phyloP scores from a whole-genome alignment of 1,284 basidiomycete species.

The Cryptococcus jaspeensis region DNA sequence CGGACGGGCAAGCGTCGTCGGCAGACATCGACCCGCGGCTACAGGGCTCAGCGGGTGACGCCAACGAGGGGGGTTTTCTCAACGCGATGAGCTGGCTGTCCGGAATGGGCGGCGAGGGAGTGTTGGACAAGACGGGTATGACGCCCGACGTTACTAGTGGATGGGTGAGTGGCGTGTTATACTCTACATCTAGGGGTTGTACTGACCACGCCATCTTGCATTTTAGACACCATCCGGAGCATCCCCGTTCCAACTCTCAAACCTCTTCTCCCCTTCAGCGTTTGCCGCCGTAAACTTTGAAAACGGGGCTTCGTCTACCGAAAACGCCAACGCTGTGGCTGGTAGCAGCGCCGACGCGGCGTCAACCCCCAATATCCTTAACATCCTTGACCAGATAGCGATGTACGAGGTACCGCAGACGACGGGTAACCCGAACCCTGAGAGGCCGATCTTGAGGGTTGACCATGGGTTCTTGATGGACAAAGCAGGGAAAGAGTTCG shows the following conservation, averaged over 20 bases:
- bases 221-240: conserved; percentile 1
- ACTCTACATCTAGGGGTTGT: background rate
- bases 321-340: conserved; percentile 6
- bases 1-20: background rate
- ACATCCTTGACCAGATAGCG: conserved; percentile 39
- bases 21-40: conserved; percentile 11
- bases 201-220: background rate
- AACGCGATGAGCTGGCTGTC: conserved; percentile 46
- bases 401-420: conserved; percentile 44
- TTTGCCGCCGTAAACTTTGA: conserved; percentile 18
- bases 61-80: conserved; percentile 32
- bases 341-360: too few species aligned
- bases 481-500: conserved; percentile 25
- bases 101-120: conserved; percentile 20
- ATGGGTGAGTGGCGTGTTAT: background rate
- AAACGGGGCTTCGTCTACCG: conserved; percentile 3
- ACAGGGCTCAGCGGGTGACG: background rate
- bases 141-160: background rate
- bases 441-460: conserved; percentile 46
- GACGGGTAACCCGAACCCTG: conserved; percentile 44
- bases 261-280: conserved; percentile 36
- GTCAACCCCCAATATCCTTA: conserved; percentile 23
- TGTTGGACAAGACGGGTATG: conserved; percentile 9
- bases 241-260: conserved; percentile 35
- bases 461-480: conserved; percentile 15